Conservation (phyloP, 352 stramenopile genomes). For the Globisporangium spiculum region DNA sequence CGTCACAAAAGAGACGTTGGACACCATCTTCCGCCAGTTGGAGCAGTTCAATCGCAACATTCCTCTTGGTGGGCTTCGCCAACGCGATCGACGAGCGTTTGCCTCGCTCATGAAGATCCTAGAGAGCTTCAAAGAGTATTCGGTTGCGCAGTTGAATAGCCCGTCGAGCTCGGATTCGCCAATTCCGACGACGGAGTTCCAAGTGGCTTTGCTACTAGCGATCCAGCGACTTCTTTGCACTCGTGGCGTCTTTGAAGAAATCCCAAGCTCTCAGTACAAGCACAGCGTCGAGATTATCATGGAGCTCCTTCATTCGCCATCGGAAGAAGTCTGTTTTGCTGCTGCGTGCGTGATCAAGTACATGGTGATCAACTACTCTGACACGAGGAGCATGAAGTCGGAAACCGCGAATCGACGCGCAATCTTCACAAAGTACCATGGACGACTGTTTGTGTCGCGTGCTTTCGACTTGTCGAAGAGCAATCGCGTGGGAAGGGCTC, state of each 20-base stretch:
- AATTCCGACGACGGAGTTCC: conserved; percentile 78
- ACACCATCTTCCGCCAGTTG: conserved; percentile 69
- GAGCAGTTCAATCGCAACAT: conserved; percentile 89
- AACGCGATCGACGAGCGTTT: conserved; percentile 76
- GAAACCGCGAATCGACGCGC: conserved; percentile 80
- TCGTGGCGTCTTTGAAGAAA: conserved; percentile 80
- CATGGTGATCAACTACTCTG: conserved; percentile 90
- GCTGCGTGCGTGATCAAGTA: conserved; percentile 84
- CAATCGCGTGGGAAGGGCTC: conserved; percentile 60
- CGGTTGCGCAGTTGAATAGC: conserved; percentile 75
- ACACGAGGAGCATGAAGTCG: conserved; percentile 81
- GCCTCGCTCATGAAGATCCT: conserved; percentile 81
- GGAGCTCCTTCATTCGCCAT: conserved; percentile 81
- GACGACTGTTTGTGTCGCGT: conserved; percentile 76
- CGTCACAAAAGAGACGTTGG: conserved; percentile 73
- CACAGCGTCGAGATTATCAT: conserved; percentile 85
- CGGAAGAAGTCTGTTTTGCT: conserved; percentile 84
- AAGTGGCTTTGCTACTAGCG: conserved; percentile 73
- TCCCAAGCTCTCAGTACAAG: conserved; percentile 85
- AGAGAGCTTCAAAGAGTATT: conserved; percentile 85
- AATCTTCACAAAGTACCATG: conserved; percentile 85
- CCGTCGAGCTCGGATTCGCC: conserved; percentile 78
- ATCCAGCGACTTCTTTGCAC: conserved; percentile 83
- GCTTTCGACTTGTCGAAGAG: conserved; percentile 77
- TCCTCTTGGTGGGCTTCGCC: conserved; percentile 60